Evolutionary conservation across 75 land plant genomes (phyloP).

Genomic region (Selaginella moellendorffii): DNA sequence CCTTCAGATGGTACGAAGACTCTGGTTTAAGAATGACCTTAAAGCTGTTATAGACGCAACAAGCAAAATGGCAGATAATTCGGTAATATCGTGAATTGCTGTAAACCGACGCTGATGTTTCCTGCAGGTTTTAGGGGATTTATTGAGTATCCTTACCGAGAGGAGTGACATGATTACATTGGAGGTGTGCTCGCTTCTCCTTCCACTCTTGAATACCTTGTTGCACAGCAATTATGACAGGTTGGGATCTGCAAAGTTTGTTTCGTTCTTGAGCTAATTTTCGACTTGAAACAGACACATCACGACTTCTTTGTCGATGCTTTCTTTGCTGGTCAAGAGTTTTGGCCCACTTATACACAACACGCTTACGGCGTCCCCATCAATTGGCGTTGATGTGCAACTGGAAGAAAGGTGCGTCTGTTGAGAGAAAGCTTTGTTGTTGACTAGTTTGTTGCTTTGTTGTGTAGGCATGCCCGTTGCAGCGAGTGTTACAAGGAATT

Average conservation of each 20-base stretch:
- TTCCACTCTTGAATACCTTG: slow-evolving; percentile 1
- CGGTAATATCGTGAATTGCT: not conserved
- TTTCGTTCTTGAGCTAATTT: not conserved
- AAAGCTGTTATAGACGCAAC: slow-evolving; percentile 3
- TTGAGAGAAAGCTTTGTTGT: not conserved
- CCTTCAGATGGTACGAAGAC: slow-evolving; percentile 3
- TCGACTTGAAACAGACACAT: not conserved
- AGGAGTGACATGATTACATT: slow-evolving; percentile 4
- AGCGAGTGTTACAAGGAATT: slow-evolving; percentile 46
- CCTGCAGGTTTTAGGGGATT: slow-evolving; percentile 6
- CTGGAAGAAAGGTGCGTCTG: not conserved
- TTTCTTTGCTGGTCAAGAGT: not conserved
- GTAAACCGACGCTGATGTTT: not conserved
- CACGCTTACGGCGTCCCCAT: not conserved
- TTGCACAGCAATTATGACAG: not conserved
- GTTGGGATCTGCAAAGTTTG: not conserved
- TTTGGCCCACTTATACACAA: not conserved
- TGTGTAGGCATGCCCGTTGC: slow-evolving; percentile 49
- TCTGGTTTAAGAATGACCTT: slow-evolving; percentile 8
- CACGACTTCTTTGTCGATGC: not conserved
- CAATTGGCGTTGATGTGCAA: slow-evolving; percentile 4
- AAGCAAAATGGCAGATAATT: slow-evolving; percentile 7
- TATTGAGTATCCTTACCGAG: not conserved
- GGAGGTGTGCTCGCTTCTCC: not conserved
- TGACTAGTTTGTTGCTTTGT: not conserved